Percentiles rank a stretch among this genome's conserved stretches.
These are phyloP conservation scores for Polytolypa hystricis DNA, from an alignment of 2,329 filamentous ascomycete genomes.

Conservation along the genomic window DNA sequence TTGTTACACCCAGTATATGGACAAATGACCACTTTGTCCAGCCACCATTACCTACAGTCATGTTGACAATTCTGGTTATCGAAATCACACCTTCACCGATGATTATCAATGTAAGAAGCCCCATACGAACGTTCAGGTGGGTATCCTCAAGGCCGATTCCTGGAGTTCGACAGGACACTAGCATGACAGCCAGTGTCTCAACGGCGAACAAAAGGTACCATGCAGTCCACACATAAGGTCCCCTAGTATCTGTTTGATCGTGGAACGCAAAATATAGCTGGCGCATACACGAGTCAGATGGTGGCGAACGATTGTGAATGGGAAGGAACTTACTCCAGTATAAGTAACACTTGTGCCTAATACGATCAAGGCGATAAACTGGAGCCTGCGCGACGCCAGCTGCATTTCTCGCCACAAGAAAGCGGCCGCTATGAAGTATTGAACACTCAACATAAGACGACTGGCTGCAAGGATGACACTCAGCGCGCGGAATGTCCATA, in stretches of 20 bases:
- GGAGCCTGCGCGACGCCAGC: slow-evolving; percentile 18
- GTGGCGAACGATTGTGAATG: too few species aligned
- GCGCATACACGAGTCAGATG: too few species aligned
- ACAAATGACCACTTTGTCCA: slow-evolving; percentile 32
- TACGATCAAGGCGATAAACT: slow-evolving; percentile 21
- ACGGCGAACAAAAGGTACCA: slow-evolving; percentile 47
- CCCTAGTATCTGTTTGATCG: slow-evolving; percentile 11
- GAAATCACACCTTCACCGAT: slow-evolving; percentile 56
- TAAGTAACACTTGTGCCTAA: slow-evolving; percentile 20
- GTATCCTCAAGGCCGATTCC: slow-evolving; percentile 52
- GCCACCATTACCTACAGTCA: slow-evolving; percentile 31
- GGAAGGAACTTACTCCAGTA: slow-evolving; percentile 17
- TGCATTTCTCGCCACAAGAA: slow-evolving; percentile 20
- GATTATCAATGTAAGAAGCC: slow-evolving; percentile 53
- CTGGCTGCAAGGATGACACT: slow-evolving; percentile 40
- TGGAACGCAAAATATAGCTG: slow-evolving; percentile 27
- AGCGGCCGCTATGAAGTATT: slow-evolving; percentile 38
- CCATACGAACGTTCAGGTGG: slow-evolving; percentile 53
- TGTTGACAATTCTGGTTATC: slow-evolving; percentile 46
- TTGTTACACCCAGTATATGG: slow-evolving; percentile 28
- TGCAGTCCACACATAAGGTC: slow-evolving; percentile 31
- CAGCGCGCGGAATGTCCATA: slow-evolving; percentile 34
- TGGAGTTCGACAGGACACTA: slow-evolving; percentile 43
- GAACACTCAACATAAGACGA: slow-evolving; percentile 40
- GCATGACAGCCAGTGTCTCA: slow-evolving; percentile 44